Base-by-base conservation (phyloP, 495 filamentous ascomycete genomes). In the Penicillium diatomitis region DNA sequence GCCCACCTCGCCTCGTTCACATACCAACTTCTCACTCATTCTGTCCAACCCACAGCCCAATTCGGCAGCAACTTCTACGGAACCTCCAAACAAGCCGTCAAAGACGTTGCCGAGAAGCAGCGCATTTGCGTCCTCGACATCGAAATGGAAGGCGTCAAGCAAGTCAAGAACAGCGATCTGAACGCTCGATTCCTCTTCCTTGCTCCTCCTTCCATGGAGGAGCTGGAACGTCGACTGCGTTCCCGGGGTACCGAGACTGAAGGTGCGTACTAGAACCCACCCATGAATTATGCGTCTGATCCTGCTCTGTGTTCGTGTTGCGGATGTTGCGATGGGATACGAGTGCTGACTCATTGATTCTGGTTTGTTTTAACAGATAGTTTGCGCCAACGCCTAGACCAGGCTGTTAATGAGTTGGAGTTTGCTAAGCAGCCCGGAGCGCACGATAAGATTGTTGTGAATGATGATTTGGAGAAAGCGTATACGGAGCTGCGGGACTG, bases 141-240 rank as follows among this genome's bases (percentile, higher is more conserved):
- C 63, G 92, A 96, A 75, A 91, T 96, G 84, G 90, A 96, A 81
- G 92, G 91, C 31, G 90, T 96, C 41, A 96, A 96, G 70, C 92
- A 96, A 71, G 87, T 98, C 50, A 87, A 87, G 62, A 77, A 77
- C 9, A 82, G 84, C 43, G 72, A 80, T 62, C 75, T 94, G 56
- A 73, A 82, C 49, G 86, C 91, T 8, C 82, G 90, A 32, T 95
- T 86, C 63, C 63, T 95, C 46, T 96, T 96, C 64, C 74, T 96
- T 48, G 78, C 84, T 33, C 91, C 92, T 2, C 91, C 86, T 1
- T 83, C 77, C 20, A 61, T 90, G 52, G 82, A 85, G 52, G 78
- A 76, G 30, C 77, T 96, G 39, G 89, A 95, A 66, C 58, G 69
- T 56, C 78, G 92, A 11, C 72, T 96, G 39, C 77, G 90, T 33